These are phyloP conservation scores for Plectosphaerella plurivora DNA, from an alignment of 2,329 filamentous ascomycete genomes.

Conservation along the genomic window DNA sequence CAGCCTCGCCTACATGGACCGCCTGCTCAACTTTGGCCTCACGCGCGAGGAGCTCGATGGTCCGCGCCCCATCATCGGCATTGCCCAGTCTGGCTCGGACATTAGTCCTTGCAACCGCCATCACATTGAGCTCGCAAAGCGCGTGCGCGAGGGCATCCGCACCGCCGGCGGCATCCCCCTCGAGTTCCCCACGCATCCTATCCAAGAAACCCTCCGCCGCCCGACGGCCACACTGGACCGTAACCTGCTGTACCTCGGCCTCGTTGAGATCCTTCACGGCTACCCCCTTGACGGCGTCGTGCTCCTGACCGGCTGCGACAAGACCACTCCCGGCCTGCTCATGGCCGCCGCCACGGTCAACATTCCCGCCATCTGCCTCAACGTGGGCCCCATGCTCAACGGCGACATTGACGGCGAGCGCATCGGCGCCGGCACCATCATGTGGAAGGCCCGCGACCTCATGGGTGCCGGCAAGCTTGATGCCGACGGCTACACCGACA, in stretches of 20 bases:
- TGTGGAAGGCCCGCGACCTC: conserved; percentile 44
- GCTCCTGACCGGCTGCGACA: conserved; percentile 46
- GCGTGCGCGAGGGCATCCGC: conserved; percentile 44
- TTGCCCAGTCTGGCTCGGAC: conserved; percentile 47
- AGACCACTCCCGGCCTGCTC: conserved; percentile 42
- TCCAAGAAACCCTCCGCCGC: conserved; percentile 41
- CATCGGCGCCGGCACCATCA: conserved; percentile 38
- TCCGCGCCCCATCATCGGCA: conserved; percentile 45
- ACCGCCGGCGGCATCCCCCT: conserved; percentile 43
- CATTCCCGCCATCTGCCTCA: conserved; percentile 45
- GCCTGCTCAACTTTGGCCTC: conserved; percentile 45
- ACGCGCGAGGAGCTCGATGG: conserved; percentile 43
- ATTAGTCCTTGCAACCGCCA: conserved; percentile 45
- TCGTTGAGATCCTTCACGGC: conserved; percentile 42
- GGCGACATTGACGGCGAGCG: conserved; percentile 35
- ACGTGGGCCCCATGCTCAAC: conserved; percentile 49
- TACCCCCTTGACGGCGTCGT: conserved; percentile 48
- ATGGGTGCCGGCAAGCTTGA: conserved; percentile 41
- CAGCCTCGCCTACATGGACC: conserved; percentile 40
- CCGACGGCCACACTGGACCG: conserved; percentile 45
- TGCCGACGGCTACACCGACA: conserved; percentile 37
- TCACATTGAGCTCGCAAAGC: conserved; percentile 42
- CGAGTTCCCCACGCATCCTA: conserved; percentile 48
- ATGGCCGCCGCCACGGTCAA: conserved; percentile 50
- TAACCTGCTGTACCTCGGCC: conserved; percentile 40